A percentile compares a stretch with the other conserved stretches of the same genome.
Conservation (phyloP, 371 early-diverging fungal genomes). For the Mucor saturninus region DNA sequence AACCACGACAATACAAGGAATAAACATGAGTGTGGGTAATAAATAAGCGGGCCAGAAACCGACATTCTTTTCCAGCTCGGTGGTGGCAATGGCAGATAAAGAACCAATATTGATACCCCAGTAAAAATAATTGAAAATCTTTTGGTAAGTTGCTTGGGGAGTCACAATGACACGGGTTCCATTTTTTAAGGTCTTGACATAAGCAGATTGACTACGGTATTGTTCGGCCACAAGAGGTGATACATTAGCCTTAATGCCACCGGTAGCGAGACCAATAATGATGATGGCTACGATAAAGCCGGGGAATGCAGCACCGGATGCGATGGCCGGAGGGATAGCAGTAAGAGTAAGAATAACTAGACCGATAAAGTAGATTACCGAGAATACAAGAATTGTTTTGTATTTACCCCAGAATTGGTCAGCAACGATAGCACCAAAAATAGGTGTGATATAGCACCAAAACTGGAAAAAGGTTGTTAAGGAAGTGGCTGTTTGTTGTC, state of each 20-base stretch:
- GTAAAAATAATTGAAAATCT: conserved; percentile 41
- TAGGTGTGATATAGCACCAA: conserved; percentile 80
- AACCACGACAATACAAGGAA: conserved; percentile 67
- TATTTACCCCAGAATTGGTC: conserved; percentile 87
- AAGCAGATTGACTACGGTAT: conserved; percentile 40
- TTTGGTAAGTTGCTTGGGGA: conserved; percentile 55
- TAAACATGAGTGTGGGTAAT: conserved; percentile 72
- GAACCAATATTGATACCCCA: conserved; percentile 72
- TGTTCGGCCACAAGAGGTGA: conserved; percentile 56
- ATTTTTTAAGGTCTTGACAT: conserved; percentile 32
- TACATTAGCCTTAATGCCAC: conserved; percentile 60
- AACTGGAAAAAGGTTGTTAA: conserved; percentile 80
- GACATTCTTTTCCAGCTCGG: conserved; percentile 58
- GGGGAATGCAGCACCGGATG: conserved; percentile 59
- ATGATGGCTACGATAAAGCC: conserved; percentile 69
- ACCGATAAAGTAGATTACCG: conserved; percentile 72
- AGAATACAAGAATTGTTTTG: conserved; percentile 79
- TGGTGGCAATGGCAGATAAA: conserved; percentile 64
- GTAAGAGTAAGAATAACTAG: conserved; percentile 68
- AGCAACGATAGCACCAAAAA: conserved; percentile 82
- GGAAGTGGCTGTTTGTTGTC: conserved; percentile 65
- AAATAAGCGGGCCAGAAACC: conserved; percentile 75
- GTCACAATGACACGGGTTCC: conserved; percentile 53
- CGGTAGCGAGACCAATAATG: conserved; percentile 72
- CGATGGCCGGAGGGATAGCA: conserved; percentile 61